Evolutionary conservation across 257 asterid species (phyloP), one percentile per base, ranked within the genome.

Genomic region (Henckelia pumila): DNA sequence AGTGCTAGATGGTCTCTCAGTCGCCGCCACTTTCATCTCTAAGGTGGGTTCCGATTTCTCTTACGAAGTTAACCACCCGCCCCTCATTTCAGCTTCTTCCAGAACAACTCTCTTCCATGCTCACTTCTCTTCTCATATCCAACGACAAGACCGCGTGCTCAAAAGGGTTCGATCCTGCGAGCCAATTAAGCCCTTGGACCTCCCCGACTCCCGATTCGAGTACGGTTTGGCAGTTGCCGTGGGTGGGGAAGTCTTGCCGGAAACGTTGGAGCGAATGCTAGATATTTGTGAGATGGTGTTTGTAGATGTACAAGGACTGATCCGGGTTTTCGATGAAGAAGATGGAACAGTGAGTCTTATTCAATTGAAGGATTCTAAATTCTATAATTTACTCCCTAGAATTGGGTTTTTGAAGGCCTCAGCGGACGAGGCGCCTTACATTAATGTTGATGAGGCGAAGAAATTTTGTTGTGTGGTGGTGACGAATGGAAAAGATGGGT

Each of bases 221-320:
- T 88, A 86, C 74, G 99, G 99, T 13, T 29, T 93, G 75, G 97
- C 97, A 2, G 96, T 88, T 1, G 99, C 96, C 28, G 99, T 94
- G 2, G 99, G 82, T 14, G 99, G 99, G 1, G 99, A 94, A 62
- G 88, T 94, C 24, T 60, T 78, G 26, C 97, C 96, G 0, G 93
- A 82, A 58, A 94, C 97, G 23, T 82, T 94, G 49, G 91, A 75
- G 71, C 77, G 69, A 59, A 86, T 94, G 95, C 71, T 94, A 26
- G 95, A 82, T 5, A 69, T 91, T 5, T 94, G 99, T 61, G 80
- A 82, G 1, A 71, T 84, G 7, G 97, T 94, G 52, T 79, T 94
- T 66, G 99, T 94, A 0, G 99, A 94, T 63, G 86, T 91, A 11
- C 99, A 94, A 70, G 92, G 94, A 2, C 23, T 94, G 57, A 87